Evolutionary conservation across 78 protist species (phyloP), one percentile per base, ranked within the genome.

Genomic region (Emiliania huxleyi): DNA sequence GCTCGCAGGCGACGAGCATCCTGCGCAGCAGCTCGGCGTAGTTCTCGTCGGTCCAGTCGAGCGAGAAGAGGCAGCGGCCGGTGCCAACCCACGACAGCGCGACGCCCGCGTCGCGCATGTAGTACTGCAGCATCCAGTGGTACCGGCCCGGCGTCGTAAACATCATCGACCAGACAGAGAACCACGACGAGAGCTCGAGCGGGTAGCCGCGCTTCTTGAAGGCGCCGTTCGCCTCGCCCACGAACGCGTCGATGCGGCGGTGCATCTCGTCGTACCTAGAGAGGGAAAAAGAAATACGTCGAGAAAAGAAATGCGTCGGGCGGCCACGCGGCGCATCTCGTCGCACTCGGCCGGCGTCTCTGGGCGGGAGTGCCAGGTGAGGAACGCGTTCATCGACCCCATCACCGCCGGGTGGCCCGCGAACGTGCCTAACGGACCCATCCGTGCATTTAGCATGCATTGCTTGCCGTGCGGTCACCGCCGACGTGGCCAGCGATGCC

Each of bases 71-170:
- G 43, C 81, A 71, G 81, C 81, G 81, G 81, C 81, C 81, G 26
- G 81, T 71, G 81, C 81, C 81, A n/a, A 77, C 87, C 87, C 87
- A 77, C 38, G 49, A 21, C 40, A 77, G 44, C 19, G 87, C 87
- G n/a, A 77, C 49, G 46, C 87, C n/a, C n/a, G n/a, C 62, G 19
- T 49, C 62, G 62, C 62, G 62, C 62, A 49, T 15, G 62, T 49
- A 49, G 62, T 49, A 49, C 75, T 62, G 81, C 43, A 71, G 81
- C 81, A 71, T 71, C 81, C 81, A 71, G 23, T 71, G 81, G 42
- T 71, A 71, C 42, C 81, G 38, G 21, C 81, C 81, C 2, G 81
- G 81, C 40, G 0, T 8, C 81, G 21, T 15, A 43, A 19, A 71
- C 26, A 71, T 8, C 81, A 71, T 71, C 43, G 81, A 25, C 81